Base-by-base conservation (phyloP, 805 yeast species). In the Metschnikowia matae region DNA sequence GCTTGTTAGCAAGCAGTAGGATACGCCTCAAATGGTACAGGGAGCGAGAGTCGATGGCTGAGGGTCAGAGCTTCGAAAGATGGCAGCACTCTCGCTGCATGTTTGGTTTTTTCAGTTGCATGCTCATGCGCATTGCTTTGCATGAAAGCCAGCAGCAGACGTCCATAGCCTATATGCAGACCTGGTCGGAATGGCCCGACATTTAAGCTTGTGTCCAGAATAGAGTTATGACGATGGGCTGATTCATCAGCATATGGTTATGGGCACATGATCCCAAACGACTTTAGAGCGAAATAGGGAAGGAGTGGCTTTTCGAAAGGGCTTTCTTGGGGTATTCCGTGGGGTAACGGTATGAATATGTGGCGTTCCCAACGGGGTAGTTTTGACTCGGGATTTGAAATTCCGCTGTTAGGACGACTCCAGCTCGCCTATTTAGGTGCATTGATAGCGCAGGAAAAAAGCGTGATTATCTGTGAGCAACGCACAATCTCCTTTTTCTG, bases 341-440 rank as follows among this genome's bases (percentile, higher is more conserved):
- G 29, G 29, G 29, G 29, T 23, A 8, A 3, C 11, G 29, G 11
- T 7, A 23, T 23, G 29, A 8, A 23, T 23, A 23, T 23, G 29
- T 23, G 29, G 29, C 29, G 8, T 7, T 23, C 11, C 29, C 29
- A 23, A 8, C 29, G 29, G 29, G 29, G 29, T 3, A 23, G 29
- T 23, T 23, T 23, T 8, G 29, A 3, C 17, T 40, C 33, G 32
- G 32, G 42, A 15, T 15, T 23, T 15, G 10, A 26, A 23, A 40
- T 10, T 15, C 32, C 20, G 43, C 23, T 23, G 33, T 15, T 26
- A 4, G 34, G 8, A 15, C n/a, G 32, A 15, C 20, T 40, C n/a
- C 34, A 40, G 43, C 43, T 40, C 43, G 43, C 43, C 37, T 42
- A 32, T 42, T 20, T 6, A 42, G 38, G 37, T 42, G 38, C 45